Percentiles rank a stretch among this genome's conserved stretches.
phyloP scores from a whole-genome alignment of 116 monocot species.

The Dioscorea cayenensis region DNA sequence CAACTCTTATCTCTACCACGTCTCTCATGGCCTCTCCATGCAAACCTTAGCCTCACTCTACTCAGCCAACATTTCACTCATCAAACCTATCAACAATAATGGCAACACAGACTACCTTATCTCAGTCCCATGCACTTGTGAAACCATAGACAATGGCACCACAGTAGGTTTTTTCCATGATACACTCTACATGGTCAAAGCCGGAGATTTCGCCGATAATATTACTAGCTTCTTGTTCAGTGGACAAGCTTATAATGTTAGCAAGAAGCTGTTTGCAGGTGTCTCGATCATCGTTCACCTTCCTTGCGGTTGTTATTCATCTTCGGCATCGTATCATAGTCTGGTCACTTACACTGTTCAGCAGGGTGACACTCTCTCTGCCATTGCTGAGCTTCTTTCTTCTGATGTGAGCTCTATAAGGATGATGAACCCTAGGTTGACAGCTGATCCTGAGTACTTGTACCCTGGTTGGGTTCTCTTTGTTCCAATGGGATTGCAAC shows the following conservation, averaged over 20 bases:
- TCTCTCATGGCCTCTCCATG: not conserved
- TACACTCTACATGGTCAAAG: slow-evolving; percentile 19
- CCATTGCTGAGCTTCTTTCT: slow-evolving; percentile 14
- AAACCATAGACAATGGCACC: not conserved
- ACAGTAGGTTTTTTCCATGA: slow-evolving; percentile 27
- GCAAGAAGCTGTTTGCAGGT: not conserved
- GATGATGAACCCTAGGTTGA: slow-evolving; percentile 16
- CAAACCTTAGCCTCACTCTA: not conserved
- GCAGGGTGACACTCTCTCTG: slow-evolving; percentile 24
- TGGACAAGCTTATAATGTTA: slow-evolving; percentile 27
- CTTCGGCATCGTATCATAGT: not conserved
- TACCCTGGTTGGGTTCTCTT: slow-evolving; percentile 31
- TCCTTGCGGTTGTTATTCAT: slow-evolving; percentile 19
- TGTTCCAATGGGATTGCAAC: slow-evolving; percentile 27
- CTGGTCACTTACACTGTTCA: slow-evolving; percentile 39
- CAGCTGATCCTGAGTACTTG: slow-evolving; percentile 18
- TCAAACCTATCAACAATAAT: not conserved
- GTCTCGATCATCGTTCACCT: slow-evolving; percentile 9
- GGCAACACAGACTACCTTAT: not conserved
- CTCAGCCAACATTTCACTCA: not conserved
- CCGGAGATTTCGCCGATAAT: slow-evolving; percentile 5
- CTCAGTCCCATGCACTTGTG: slow-evolving; percentile 27
- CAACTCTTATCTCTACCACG: not conserved
- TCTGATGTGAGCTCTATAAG: slow-evolving; percentile 15
- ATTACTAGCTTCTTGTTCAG: slow-evolving; percentile 16